These are phyloP conservation scores for Rubia tinctorum DNA, from an alignment of 305 asterid species.

Conservation along the genomic window DNA sequence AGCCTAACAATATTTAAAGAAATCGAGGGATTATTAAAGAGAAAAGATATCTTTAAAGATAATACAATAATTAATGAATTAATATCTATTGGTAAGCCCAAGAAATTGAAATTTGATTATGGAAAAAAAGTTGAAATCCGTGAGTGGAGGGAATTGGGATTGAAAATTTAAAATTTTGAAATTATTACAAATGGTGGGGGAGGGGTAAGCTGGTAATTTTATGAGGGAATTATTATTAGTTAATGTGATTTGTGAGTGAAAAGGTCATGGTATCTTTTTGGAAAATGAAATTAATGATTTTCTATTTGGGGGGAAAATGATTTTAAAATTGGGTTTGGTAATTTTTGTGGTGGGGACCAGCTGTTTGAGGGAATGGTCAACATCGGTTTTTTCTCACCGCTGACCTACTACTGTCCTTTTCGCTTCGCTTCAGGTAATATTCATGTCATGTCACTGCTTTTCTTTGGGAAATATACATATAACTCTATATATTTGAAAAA, in stretches of 20 bases:
- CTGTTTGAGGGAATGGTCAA: slow-evolving; percentile 35
- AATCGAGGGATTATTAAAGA: neutral
- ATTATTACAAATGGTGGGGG: slow-evolving; percentile 18
- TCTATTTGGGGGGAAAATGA: slow-evolving; percentile 27
- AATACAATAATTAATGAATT: slow-evolving; percentile 3
- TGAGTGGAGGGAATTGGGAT: slow-evolving; percentile 6
- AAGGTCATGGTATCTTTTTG: slow-evolving; percentile 27
- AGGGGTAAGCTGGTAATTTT: neutral
- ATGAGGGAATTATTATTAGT: neutral
- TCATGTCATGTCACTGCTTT: neutral
- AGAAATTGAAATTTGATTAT: slow-evolving; percentile 35
- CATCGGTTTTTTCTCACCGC: slow-evolving; percentile 28
- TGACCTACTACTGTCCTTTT: slow-evolving; percentile 41
- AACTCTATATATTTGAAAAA: no score
- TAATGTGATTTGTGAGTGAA: slow-evolving; percentile 23
- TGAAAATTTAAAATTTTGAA: slow-evolving; percentile 14
- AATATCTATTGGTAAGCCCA: slow-evolving; percentile 25
- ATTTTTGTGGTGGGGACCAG: slow-evolving; percentile 33
- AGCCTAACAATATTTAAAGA: neutral
- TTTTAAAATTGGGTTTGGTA: slow-evolving; percentile 6
- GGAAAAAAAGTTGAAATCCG: slow-evolving; percentile 38
- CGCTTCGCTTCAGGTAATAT: neutral
- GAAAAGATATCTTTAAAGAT: slow-evolving; percentile 3
- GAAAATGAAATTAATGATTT: slow-evolving; percentile 12
- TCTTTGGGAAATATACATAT: no score